Conservation (phyloP, 2,329 filamentous ascomycete genomes). For the Elsinoe fawcettii region DNA sequence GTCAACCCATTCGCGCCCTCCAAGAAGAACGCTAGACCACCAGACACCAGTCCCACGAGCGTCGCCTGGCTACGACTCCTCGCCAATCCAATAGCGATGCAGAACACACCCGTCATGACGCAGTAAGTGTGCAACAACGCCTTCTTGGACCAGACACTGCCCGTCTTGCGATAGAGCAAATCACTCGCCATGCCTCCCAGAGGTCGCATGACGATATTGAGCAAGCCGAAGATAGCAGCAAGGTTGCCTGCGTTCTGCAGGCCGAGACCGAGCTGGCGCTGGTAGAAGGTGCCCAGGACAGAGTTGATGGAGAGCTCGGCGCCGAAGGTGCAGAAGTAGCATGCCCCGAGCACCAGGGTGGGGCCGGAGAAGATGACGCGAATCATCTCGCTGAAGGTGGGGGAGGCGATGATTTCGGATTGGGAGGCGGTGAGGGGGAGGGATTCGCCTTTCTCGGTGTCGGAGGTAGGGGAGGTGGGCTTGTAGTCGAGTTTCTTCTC, state of each 20-base stretch:
- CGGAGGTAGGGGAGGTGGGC: conserved; percentile 26
- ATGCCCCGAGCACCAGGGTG: conserved; percentile 45
- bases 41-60: conserved; percentile 70
- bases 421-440: conserved; percentile 50
- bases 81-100: conserved; percentile 55
- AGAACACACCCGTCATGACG: conserved; percentile 51
- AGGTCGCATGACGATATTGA: conserved; percentile 62
- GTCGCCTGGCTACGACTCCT: conserved; percentile 55
- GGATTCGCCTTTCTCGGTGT: conserved; percentile 40
- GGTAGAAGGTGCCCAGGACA: conserved; percentile 53
- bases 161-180: conserved; percentile 45
- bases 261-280: conserved; percentile 47
- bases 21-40: conserved; percentile 70
- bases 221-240: conserved; percentile 68
- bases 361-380: conserved; percentile 55
- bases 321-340: conserved; percentile 56
- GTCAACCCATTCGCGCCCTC: conserved; percentile 81
- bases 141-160: conserved; percentile 57
- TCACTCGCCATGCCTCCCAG: conserved; percentile 56
- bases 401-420: conserved; percentile 55
- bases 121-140: conserved; percentile 50
- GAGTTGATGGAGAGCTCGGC: conserved; percentile 54
- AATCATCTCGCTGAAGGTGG: conserved; percentile 52
- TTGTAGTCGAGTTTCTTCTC: conserved; percentile 34
- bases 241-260: conserved; percentile 51